Evolutionary conservation across 495 filamentous ascomycete species (phyloP).

Genomic region (Tuber melanosporum): DNA sequence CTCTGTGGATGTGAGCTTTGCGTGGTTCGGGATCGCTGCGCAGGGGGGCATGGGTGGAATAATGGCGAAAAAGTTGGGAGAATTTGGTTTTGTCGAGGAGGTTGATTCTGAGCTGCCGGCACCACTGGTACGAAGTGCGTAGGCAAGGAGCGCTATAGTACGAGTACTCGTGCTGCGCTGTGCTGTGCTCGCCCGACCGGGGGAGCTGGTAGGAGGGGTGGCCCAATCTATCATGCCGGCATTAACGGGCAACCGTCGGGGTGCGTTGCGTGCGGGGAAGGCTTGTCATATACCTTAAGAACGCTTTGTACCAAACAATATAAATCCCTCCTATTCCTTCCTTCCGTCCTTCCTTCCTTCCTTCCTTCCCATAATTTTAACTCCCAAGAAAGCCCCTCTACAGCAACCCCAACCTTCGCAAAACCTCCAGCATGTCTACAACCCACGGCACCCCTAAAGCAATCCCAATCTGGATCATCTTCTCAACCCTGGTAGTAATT

Average conservation of each 20-base stretch:
- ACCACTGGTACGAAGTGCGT: too few species aligned
- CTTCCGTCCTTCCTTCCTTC: background rate
- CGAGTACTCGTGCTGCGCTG: too few species aligned
- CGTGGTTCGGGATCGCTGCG: too few species aligned
- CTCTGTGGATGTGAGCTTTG: too few species aligned
- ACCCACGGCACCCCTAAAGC: constrained; percentile 21
- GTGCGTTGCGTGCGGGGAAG: background rate
- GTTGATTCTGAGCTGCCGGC: too few species aligned
- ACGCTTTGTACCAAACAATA: background rate
- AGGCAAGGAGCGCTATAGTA: too few species aligned
- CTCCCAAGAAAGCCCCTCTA: background rate
- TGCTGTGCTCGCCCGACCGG: too few species aligned
- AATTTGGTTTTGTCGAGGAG: too few species aligned
- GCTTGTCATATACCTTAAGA: background rate
- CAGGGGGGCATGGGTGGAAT: too few species aligned
- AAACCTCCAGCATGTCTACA: background rate
- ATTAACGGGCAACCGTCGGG: background rate
- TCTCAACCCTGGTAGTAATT: constrained; percentile 25
- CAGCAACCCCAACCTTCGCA: background rate
- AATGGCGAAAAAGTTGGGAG: too few species aligned
- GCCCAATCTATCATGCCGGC: background rate
- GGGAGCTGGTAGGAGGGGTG: background rate
- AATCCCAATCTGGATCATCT: constrained; percentile 19
- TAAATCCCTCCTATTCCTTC: background rate
- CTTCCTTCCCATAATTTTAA: background rate